Percentiles rank a stretch among this genome's conserved stretches.
Conservation (phyloP, 2,329 filamentous ascomycete genomes). For the Achaetomium macrosporum region DNA sequence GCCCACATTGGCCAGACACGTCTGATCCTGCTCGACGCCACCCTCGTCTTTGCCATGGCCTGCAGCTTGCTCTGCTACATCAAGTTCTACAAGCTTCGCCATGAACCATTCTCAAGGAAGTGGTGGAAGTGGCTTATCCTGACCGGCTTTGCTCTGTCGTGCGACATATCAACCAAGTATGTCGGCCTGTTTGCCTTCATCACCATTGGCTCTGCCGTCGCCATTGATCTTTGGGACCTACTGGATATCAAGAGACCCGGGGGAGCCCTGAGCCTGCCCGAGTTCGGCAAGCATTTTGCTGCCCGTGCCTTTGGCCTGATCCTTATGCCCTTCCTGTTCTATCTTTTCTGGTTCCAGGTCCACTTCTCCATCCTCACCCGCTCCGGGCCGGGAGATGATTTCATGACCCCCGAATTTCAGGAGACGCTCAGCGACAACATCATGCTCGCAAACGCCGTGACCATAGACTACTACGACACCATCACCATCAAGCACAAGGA, state of each 20-base stretch:
- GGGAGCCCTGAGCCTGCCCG: constrained; percentile 70
- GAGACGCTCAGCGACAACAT: constrained; percentile 92
- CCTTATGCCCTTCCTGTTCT: constrained; percentile 90
- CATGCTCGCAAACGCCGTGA: constrained; percentile 80
- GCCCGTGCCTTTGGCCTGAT: constrained; percentile 84
- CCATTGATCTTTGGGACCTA: constrained; percentile 92
- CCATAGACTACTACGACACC: constrained; percentile 83
- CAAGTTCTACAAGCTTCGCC: constrained; percentile 94
- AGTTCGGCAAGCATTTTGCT: constrained; percentile 84
- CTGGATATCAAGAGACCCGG: constrained; percentile 80
- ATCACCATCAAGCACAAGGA: constrained; percentile 94
- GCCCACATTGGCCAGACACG: constrained; percentile 96
- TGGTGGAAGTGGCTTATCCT: constrained; percentile 99
- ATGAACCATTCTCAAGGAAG: constrained; percentile 83
- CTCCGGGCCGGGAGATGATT: constrained; percentile 93
- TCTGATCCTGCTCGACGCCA: constrained; percentile 90
- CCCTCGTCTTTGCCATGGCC: constrained; percentile 91
- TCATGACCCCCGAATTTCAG: constrained; percentile 98
- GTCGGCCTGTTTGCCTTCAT: constrained; percentile 95
- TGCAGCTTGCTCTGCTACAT: constrained; percentile 91
- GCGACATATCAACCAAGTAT: constrained; percentile 98
- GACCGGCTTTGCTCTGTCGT: constrained; percentile 90
- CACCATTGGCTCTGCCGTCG: constrained; percentile 88
- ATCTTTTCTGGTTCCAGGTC: constrained; percentile 99
- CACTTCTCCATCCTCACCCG: constrained; percentile 85